phyloP scores from a whole-genome alignment of 768 basidiomycete species.

The Lenzites betulinus region DNA sequence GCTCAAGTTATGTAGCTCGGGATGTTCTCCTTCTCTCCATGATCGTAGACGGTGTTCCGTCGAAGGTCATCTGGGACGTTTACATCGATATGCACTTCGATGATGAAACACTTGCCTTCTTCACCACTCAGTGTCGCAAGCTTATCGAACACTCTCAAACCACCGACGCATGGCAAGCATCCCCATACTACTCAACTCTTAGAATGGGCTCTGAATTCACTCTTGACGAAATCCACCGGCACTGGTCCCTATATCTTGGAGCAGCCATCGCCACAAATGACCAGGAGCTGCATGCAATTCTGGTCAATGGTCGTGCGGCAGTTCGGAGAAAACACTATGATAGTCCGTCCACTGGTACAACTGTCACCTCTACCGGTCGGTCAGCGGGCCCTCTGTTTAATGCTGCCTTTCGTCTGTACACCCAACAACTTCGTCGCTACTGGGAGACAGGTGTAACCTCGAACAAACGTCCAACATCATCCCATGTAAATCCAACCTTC shows the following conservation, averaged over 20 bases:
- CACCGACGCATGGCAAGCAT: constrained; percentile 12
- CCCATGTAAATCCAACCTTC: constrained; percentile 48
- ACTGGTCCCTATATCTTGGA: constrained; percentile 30
- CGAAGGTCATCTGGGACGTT: constrained; percentile 8
- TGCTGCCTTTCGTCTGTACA: constrained; percentile 13
- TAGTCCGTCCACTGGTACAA: background rate
- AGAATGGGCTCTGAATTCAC: constrained; percentile 9
- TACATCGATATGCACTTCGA: constrained; percentile 21
- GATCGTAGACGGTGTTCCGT: constrained; percentile 23
- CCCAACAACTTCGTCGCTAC: constrained; percentile 31
- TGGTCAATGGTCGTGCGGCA: constrained; percentile 21
- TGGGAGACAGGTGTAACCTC: constrained; percentile 47
- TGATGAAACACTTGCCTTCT: background rate
- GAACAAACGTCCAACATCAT: constrained; percentile 19
- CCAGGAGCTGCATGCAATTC: background rate
- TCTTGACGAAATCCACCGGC: constrained; percentile 10
- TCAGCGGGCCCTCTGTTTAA: constrained; percentile 42
- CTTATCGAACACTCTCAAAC: constrained; percentile 2
- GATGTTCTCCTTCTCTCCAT: constrained; percentile 19
- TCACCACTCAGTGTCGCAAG: constrained; percentile 13
- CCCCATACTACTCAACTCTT: constrained; percentile 3
- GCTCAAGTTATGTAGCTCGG: constrained; percentile 9
- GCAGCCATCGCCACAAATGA: constrained; percentile 9
- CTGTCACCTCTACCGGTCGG: constrained; percentile 20
- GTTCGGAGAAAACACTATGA: background rate